Evolutionary conservation across 2,329 filamentous ascomycete genomes (phyloP).

Genomic region (Neofusicoccum sp.): DNA sequence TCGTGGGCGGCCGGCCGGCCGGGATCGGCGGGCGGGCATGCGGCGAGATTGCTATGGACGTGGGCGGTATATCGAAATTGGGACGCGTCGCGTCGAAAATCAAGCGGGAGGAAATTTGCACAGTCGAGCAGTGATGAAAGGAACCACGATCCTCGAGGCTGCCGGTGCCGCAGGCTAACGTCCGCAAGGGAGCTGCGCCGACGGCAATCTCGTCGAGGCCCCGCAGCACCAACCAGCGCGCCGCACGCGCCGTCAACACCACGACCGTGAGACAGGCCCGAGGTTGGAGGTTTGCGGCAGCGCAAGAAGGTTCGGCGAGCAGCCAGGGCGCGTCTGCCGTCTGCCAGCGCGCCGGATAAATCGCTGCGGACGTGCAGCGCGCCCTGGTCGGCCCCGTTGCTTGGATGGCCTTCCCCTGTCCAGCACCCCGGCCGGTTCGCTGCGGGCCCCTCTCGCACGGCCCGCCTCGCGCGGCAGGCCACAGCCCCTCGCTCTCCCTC

Average conservation of each 20-base stretch:
- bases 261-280: neutral
- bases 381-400: neutral
- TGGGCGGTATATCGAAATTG: neutral
- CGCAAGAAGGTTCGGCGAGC: neutral
- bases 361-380: conserved; percentile 1
- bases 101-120: neutral
- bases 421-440: neutral
- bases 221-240: conserved; percentile 1
- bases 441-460: conserved; percentile 10
- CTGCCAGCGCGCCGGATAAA: conserved; percentile 2
- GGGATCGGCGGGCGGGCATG: neutral
- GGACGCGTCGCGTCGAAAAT: neutral
- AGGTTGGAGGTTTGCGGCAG: neutral
- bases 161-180: neutral
- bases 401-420: conserved; percentile 6
- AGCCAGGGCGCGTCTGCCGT: neutral
- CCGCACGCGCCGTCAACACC: neutral
- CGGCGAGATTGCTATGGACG: conserved; percentile 3
- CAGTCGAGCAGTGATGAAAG: neutral
- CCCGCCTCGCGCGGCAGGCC: conserved; percentile 8
- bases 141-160: neutral
- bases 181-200: neutral
- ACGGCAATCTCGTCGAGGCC: conserved; percentile 5
- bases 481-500: conserved; percentile 3
- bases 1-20: neutral